A percentile compares a stretch with the other conserved stretches of the same genome.
phyloP scores from a whole-genome alignment of 179 eudicot species.

The Silene coronaria region DNA sequence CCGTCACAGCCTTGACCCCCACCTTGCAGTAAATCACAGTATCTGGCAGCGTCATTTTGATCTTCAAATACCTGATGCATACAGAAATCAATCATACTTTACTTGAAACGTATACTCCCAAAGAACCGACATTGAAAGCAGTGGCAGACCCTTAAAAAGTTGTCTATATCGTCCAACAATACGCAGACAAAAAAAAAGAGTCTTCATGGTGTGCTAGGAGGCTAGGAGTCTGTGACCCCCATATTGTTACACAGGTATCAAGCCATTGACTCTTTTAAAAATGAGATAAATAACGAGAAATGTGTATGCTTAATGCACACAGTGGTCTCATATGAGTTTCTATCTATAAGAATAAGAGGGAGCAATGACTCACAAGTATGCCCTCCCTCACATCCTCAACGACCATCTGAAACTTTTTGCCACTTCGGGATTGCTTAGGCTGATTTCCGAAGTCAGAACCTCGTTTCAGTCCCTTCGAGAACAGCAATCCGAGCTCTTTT shows the following conservation, averaged over 20 bases:
- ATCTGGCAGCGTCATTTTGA: constrained; percentile 74
- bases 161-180: not conserved
- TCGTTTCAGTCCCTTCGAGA: constrained; percentile 63
- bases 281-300: not conserved
- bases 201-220: not conserved
- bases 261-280: not conserved
- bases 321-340: not conserved
- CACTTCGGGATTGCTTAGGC: constrained; percentile 49
- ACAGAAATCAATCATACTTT: not conserved
- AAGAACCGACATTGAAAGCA: not conserved
- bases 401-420: constrained; percentile 69
- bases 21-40: constrained; percentile 83
- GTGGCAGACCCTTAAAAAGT: not conserved
- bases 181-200: not conserved
- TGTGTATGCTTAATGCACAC: not conserved
- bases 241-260: too few species aligned
- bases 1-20: constrained; percentile 96
- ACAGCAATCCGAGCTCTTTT: constrained; percentile 74
- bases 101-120: not conserved
- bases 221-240: not conserved
- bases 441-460: constrained; percentile 46
- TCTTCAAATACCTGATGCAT: constrained; percentile 79
- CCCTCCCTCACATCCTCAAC: constrained; percentile 94
- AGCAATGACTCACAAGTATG: constrained; percentile 62
- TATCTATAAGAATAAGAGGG: not conserved